Evolutionary conservation across 2,329 filamentous ascomycete species (phyloP), one percentile per base, ranked within the genome.

Genomic region (Cercospora sp.): DNA sequence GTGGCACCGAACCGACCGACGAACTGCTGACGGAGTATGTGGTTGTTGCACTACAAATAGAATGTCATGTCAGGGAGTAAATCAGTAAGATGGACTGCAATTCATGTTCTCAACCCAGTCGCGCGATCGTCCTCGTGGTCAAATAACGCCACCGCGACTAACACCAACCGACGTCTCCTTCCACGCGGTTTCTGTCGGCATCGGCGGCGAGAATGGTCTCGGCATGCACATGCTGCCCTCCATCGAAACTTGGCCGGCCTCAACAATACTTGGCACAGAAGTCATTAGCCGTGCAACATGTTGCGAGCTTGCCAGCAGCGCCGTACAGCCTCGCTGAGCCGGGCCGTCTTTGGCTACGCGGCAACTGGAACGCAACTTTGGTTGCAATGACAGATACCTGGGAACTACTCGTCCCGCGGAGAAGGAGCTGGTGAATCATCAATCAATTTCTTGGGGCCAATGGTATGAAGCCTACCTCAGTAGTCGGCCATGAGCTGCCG

Each of bases 1-100:
- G 61, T 63, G 61, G 61, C 61, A 53, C 61, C 43, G 40, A 59
- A 61, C 21, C 40, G 40, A 30, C 49, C 18, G 24, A 55, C 24
- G 49, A 55, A 55, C 49, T 55, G 49, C 49, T 55, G 24, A 30
- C 24, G 37, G 37, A n/a, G 37, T n/a, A 43, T 43, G 26, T 55
- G 49, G 49, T 28, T 26, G 12, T n/a, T 55, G 49, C 26, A 26
- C 49, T 55, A 55, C 49, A 28, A 55, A 55, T 28, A 28, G 49
- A n/a, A 28, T 30, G 49, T 55, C 49, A 55, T 55, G 4, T 1
- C 49, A n/a, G 21, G 13, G 13, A 55, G 16, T 5, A 55, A 1
- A 28, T 13, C 49, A 28, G 13, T 4, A 3, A 24, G 49, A 28
- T 30, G 21, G 5, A 55, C 24, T 28, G 1, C 24, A 13, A 3